Base-by-base conservation (phyloP, 805 yeast species). In the Kodamaea sagamina region DNA sequence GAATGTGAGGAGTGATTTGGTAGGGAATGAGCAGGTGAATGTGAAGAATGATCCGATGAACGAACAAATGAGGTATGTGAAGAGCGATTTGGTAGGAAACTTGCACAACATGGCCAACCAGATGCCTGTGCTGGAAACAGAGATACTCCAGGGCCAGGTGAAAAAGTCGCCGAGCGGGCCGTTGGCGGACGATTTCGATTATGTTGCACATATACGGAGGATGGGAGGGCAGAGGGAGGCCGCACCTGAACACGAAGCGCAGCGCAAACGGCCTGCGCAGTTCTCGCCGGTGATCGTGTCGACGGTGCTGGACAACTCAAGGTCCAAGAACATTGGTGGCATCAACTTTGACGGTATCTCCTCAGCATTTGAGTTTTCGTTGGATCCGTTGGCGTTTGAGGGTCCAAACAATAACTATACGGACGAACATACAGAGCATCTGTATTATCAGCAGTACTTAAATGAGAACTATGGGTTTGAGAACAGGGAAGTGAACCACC, bases 141-240 rank as follows among this genome's bases (percentile, higher is more conserved):
- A n/a, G 21, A 37, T 22, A 5, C 11, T 29, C 2, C 34, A 17
- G 4, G 15, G 34, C 34, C 34, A 29, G 11, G 34, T 22, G 13
- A 27, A 10, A 10, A 7, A 39, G 12, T 42, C 41, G 25, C 48
- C 45, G 4, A 51, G 59, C 18, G 82, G 75, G 46, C 75, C 77
- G 5, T 67, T 72, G 3, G 67, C 38, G 2, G 81, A 72, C 27
- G 82, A 79, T 37, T 81, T 81, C 48, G 83, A 81, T 56, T 81
- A 81, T 51, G 78, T 79, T 10, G 84, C 84, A 6, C 86, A 81
- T 51, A 81, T 81, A 25, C 74, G 77, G 49, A 71, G 71, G 46
- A 74, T 81, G 53, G 81, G 81, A 18, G 40, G 41, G 3, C 29
- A 42, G 16, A 18, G 28, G 16, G 38, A 41, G 11, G 34, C n/a